Evolutionary conservation across 805 yeast genomes (phyloP), one percentile per base, ranked within the genome.

Genomic region (Nakazawaea holstii): DNA sequence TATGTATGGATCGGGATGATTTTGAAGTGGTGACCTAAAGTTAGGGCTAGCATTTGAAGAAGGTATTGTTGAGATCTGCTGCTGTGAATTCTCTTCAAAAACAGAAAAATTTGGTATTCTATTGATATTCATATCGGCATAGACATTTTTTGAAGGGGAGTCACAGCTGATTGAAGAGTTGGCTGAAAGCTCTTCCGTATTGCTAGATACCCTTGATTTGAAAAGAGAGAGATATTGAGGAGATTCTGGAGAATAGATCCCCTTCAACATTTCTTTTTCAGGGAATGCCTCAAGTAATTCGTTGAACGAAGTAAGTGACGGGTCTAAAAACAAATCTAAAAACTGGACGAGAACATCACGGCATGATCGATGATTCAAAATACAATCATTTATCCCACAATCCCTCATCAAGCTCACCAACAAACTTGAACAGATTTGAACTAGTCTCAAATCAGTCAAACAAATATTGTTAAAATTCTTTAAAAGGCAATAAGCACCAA

Each of bases 401-500:
- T 39, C 32, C 8, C 50, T 55, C 15, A 62, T 43, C 17, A 62
- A 31, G 28, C 55, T 54, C 0, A 62, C 50, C 13, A 65, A 40
- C 2, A 61, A 39, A 20, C 45, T 42, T 4, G 67, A 47, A 7
- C 60, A 53, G 26, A 57, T 49, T 2, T 54, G 50, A n/a, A 59
- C 52, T 36, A 75, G 43, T 3, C 51, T 52, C 40, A 73, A 46
- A 50, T 69, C 72, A 14, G 56, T 59, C 8, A 55, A 45, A 27
- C 74, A 65, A 8, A 66, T 48, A 14, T 56, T 55, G 11, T 56
- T 54, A 9, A 65, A 50, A 41, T 67, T 67, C 48, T 67, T 68
- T 40, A 76, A 54, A n/a, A 76, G 49, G 47, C 68, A 66, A 44
- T 65, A 68, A 8, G 73, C 48, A 0, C 75, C 76, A 52, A 68